Base-by-base conservation (phyloP, 306 rosid genomes). In the Casuarina glauca region DNA sequence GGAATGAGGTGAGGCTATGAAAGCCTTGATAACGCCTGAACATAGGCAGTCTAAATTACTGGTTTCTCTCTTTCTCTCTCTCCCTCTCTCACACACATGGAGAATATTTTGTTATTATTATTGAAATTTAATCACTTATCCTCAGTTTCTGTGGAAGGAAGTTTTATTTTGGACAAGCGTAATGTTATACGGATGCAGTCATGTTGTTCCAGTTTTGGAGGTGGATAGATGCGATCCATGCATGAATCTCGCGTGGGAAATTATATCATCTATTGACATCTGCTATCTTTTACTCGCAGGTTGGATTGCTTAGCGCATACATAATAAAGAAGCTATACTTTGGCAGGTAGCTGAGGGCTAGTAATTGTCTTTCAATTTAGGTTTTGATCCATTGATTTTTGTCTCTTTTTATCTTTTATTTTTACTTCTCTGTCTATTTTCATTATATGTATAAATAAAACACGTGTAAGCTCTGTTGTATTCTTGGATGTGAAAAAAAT, bases 301-400 rank as follows among this genome's bases (percentile, higher is more conserved):
- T 84, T 75, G 89, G 90, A 78, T 76, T 86, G 84, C 78, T 86
- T 44, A 84, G 86, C 51, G 89, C 90, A 0, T 83, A 72, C 58
- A 51, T 82, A 69, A 86, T 86, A 41, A 86, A 83, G 84, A 88
- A 88, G 83, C 73, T 90, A 68, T 84, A 72, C 81, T 69, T 79
- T 57, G 87, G 84, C 80, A 86, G 87, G 91, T 89, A 89, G 19
- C n/a, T 6, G 9, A 17, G 19, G 16, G 54, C 75, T 39, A 35
- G 50, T 70, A 57, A 5, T 41, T 69, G 64, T 32, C 20, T 76
- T 50, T 52, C 58, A 6, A 68, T 53, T 26, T 15, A 8, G 5
- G 6, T 5, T 51, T 57, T 57, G 46, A 64, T 50, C 57, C 41
- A 52, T 6, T n/a, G 61, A n/a, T 16, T 62, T 1, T 49, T 3